Conservation (phyloP, 2,329 filamentous ascomycete genomes). For the Aspergillus ruber region DNA sequence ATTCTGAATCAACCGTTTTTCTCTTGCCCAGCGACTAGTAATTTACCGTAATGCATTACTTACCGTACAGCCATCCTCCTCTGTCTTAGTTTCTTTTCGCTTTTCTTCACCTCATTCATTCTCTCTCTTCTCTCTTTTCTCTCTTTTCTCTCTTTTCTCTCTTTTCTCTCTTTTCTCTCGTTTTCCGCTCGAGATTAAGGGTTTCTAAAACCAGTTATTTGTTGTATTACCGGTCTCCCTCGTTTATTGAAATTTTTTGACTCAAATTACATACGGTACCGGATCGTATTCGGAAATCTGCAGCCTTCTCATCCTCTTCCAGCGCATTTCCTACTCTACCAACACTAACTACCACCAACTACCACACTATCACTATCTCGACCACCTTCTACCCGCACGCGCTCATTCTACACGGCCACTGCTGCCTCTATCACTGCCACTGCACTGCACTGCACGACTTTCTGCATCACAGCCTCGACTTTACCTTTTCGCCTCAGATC, state of each 20-base stretch:
- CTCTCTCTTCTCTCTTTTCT: not conserved
- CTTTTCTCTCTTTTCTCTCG: not conserved
- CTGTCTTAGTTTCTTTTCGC: not conserved
- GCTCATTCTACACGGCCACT: no score
- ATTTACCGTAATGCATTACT: no score
- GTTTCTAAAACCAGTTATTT: no score
- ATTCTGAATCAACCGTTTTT: no score
- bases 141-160: no score
- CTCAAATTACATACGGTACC: no score
- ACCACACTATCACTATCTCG: no score
- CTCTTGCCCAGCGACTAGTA: no score
- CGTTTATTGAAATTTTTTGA: not conserved
- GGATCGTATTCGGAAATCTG: no score
- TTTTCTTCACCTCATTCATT: not conserved
- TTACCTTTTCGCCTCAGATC: slow-evolving; percentile 8
- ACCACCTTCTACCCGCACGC: no score
- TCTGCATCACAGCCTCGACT: slow-evolving; percentile 1
- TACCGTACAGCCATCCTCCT: not conserved
- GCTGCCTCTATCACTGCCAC: slow-evolving; percentile 1
- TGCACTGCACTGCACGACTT: slow-evolving; percentile 6
- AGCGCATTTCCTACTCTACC: not conserved
- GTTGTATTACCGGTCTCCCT: not conserved
- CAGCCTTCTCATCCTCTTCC: no score
- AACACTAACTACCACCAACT: not conserved
- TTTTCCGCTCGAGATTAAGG: not conserved